Conservation (phyloP, 164 flowering plant species). For the Vitis vinifera region ASM3070453v1 NC_081816.1:12567001-12567500, state of each 20-base stretch:
- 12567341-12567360: too few relatives aligned
- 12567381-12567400: too few relatives aligned
- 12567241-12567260: slow-evolving; percentile 48
- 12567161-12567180: slow-evolving; percentile 24
- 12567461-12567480: too few relatives aligned
- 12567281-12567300: slow-evolving; percentile 98
- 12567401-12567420: too few relatives aligned
- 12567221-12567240: slow-evolving; percentile 80
- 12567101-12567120: background rate
- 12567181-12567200: slow-evolving; percentile 14
- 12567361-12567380: too few relatives aligned
- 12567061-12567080: background rate
- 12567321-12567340: background rate
- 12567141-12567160: slow-evolving; percentile 24
- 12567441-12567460: background rate
- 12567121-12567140: slow-evolving; percentile 13
- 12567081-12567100: background rate
- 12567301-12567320: slow-evolving; percentile 12
- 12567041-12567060: slow-evolving; percentile 7
- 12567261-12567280: slow-evolving; percentile 81
- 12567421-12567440: background rate
- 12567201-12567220: slow-evolving; percentile 15
- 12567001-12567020: slow-evolving; percentile 12
- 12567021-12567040: slow-evolving; percentile 17
- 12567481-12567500: too few relatives aligned